Conservation (phyloP, 2,329 filamentous ascomycete species). For the Claviceps sp. region DNA sequence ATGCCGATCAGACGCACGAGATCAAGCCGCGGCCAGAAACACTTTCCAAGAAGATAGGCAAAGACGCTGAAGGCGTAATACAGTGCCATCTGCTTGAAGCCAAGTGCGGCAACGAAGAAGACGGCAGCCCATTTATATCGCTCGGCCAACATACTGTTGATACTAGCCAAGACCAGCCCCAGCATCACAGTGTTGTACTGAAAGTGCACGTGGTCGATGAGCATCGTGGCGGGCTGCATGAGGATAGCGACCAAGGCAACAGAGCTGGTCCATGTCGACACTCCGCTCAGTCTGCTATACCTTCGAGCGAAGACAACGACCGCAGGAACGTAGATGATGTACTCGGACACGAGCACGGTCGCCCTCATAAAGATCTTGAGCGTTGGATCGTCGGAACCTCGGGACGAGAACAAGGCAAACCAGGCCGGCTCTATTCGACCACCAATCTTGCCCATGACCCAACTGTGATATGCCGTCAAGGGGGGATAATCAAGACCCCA, state of each 20-base stretch:
- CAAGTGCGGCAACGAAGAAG: conserved; percentile 87
- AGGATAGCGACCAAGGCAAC: conserved; percentile 81
- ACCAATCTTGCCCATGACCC: conserved; percentile 82
- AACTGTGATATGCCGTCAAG: conserved; percentile 95
- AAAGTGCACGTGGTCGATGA: conserved; percentile 92
- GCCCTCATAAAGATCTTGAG: conserved; percentile 95
- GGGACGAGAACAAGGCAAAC: conserved; percentile 76
- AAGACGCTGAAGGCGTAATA: conserved; percentile 94
- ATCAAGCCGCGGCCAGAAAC: conserved; percentile 61
- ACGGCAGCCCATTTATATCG: conserved; percentile 78
- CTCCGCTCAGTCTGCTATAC: conserved; percentile 60
- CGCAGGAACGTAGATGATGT: conserved; percentile 77
- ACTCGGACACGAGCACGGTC: conserved; percentile 82
- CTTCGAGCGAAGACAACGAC: conserved; percentile 74
- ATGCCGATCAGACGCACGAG: conserved; percentile 59
- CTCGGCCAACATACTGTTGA: conserved; percentile 79
- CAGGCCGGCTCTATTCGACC: conserved; percentile 64
- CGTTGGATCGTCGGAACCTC: conserved; percentile 62
- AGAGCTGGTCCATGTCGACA: conserved; percentile 69
- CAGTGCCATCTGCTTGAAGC: conserved; percentile 98
- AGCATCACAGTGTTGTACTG: conserved; percentile 99
- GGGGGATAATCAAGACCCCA: conserved; percentile 98
- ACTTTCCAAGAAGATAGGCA: conserved; percentile 77
- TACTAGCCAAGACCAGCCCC: conserved; percentile 70
- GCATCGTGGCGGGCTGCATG: conserved; percentile 79